Conservation (phyloP, 345 rosid genomes). For the Excoecaria cochinchinensis region DNA sequence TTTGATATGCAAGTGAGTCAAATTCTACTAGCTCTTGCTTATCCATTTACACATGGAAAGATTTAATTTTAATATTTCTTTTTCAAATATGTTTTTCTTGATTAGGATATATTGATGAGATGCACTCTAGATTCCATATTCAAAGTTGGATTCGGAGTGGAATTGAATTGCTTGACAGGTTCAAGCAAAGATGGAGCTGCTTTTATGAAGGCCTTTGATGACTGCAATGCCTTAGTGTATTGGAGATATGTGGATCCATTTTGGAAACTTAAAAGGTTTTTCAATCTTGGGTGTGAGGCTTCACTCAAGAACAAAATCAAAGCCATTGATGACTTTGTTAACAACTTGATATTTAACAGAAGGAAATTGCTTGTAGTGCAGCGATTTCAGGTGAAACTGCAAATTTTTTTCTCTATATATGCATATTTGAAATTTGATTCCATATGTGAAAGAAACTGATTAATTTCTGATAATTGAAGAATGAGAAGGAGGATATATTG, state of each 20-base stretch:
- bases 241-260: conserved; percentile 59
- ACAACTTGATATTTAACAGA: conserved; percentile 45
- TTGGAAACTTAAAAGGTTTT: conserved; percentile 62
- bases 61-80: too few relatives aligned
- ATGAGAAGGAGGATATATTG: conserved; percentile 58
- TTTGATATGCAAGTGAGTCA: conserved; percentile 70
- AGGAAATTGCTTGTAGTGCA: conserved; percentile 33
- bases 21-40: neutral
- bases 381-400: conserved; percentile 33
- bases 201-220: conserved; percentile 75
- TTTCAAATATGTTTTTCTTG: neutral
- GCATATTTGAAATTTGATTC: neutral
- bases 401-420: neutral
- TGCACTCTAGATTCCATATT: conserved; percentile 67
- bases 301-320: conserved; percentile 44
- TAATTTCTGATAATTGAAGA: conserved; percentile 28
- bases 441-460: neutral
- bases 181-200: conserved; percentile 42
- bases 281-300: conserved; percentile 58
- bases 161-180: conserved; percentile 55
- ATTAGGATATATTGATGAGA: conserved; percentile 64
- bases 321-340: conserved; percentile 50
- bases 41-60: too few relatives aligned
- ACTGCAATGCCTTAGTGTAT: conserved; percentile 47
- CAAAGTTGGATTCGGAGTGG: conserved; percentile 81